These are phyloP conservation scores for Chrysoporthe deuterocubensis DNA, from an alignment of 2,329 filamentous ascomycete species.

Conservation along the genomic window DNA sequence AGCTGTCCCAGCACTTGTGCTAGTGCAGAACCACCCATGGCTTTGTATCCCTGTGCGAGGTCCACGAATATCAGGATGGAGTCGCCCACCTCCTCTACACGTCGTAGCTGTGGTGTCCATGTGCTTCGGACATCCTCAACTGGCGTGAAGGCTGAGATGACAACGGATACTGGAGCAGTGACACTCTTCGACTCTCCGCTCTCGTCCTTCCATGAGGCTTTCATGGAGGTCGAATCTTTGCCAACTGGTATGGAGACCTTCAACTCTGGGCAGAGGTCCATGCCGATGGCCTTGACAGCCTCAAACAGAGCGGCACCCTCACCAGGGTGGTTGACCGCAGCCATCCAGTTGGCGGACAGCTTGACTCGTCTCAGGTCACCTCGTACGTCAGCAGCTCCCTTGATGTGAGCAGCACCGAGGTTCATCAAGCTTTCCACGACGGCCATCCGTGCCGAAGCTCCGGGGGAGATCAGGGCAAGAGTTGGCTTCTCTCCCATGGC, in stretches of 20 bases:
- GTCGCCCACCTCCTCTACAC: constrained; percentile 85
- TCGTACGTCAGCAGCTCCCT: constrained; percentile 45
- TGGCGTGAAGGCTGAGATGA: constrained; percentile 88
- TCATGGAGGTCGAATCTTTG: constrained; percentile 99
- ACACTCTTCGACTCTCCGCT: constrained; percentile 77
- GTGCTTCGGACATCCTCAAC: constrained; percentile 83
- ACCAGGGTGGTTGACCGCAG: constrained; percentile 88
- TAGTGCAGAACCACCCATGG: constrained; percentile 87
- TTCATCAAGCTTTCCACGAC: constrained; percentile 95
- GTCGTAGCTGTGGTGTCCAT: constrained; percentile 89
- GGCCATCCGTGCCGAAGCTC: constrained; percentile 93
- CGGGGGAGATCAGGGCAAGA: constrained; percentile 85
- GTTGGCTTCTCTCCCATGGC: constrained; percentile 93
- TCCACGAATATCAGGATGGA: constrained; percentile 90
- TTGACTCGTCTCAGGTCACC: constrained; percentile 79
- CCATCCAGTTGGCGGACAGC: constrained; percentile 98
- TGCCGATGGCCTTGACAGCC: constrained; percentile 88
- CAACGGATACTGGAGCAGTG: constrained; percentile 86
- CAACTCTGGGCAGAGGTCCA: constrained; percentile 89
- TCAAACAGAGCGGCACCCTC: constrained; percentile 93
- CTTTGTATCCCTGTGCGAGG: constrained; percentile 77
- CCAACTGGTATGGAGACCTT: constrained; percentile 94
- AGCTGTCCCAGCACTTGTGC: constrained; percentile 88
- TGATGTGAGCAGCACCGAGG: constrained; percentile 74
- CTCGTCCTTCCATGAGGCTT: constrained; percentile 87